phyloP scores from a whole-genome alignment of 176 grass and related monocot species.

The Tillandsia fasciculata region DNA sequence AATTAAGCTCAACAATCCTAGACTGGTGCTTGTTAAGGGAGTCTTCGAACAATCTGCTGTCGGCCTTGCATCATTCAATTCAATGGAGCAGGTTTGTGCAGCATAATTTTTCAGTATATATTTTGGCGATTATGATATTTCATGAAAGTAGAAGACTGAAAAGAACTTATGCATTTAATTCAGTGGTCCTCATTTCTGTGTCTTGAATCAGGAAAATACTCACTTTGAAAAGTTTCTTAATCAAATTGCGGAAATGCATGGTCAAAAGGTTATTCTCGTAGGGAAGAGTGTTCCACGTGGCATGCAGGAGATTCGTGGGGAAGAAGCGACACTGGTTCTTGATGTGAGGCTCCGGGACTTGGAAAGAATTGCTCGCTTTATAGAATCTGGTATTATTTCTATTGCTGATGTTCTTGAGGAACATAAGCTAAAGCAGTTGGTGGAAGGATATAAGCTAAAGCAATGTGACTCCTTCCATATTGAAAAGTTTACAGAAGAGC shows the following conservation, averaged over 20 bases:
- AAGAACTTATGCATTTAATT: slow-evolving; percentile 16
- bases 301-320: slow-evolving; percentile 63
- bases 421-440: slow-evolving; percentile 19
- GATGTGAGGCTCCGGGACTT: slow-evolving; percentile 67
- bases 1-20: slow-evolving; percentile 62
- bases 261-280: slow-evolving; percentile 72
- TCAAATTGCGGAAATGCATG: slow-evolving; percentile 65
- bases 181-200: not conserved
- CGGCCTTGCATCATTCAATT: slow-evolving; percentile 71
- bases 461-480: slow-evolving; percentile 74
- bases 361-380: slow-evolving; percentile 66
- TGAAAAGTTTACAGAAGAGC: slow-evolving; percentile 61
- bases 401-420: slow-evolving; percentile 57
- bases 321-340: slow-evolving; percentile 60
- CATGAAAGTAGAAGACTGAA: too few relatives aligned
- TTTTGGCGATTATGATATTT: too few relatives aligned
- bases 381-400: slow-evolving; percentile 64
- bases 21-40: slow-evolving; percentile 72
- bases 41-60: slow-evolving; percentile 60
- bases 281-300: slow-evolving; percentile 77
- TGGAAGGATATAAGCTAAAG: not conserved
- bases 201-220: slow-evolving; percentile 52
- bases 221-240: slow-evolving; percentile 40
- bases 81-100: slow-evolving; percentile 63
- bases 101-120: not conserved